These are phyloP conservation scores for Gaertneriomyces sp. DNA, from an alignment of 192 early-diverging fungal genomes.

Conservation along the genomic window DNA sequence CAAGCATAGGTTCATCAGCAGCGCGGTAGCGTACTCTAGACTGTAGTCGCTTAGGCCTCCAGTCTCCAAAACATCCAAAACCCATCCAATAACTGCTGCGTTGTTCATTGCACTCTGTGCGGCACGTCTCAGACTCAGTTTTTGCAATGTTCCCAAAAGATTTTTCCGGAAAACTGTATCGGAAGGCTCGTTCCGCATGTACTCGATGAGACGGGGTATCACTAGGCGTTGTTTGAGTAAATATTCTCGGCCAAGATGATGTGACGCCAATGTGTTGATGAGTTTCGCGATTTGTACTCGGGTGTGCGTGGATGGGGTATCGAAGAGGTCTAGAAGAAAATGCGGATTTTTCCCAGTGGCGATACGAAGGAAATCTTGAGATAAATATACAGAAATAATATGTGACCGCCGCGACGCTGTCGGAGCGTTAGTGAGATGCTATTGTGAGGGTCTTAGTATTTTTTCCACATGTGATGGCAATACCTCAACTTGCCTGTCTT, in stretches of 20 bases:
- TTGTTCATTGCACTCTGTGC: conserved; percentile 45
- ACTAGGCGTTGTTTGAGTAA: conserved; percentile 21
- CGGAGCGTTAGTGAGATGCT: conserved; percentile 4
- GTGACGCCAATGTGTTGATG: conserved; percentile 40
- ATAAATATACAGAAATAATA: conserved; percentile 23
- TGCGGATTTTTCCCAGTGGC: conserved; percentile 10
- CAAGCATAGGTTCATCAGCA: conserved; percentile 55
- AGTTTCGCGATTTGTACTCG: conserved; percentile 35
- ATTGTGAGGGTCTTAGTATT: background rate
- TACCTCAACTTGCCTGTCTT: conserved; percentile 19
- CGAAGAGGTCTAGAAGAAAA: conserved; percentile 1
- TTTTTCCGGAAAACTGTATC: conserved; percentile 37
- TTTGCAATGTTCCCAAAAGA: conserved; percentile 46
- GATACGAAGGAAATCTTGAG: conserved; percentile 34
- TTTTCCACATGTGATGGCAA: too few species aligned
- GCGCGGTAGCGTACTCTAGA: conserved; percentile 45
- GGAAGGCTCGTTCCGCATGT: conserved; percentile 22
- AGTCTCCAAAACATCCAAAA: conserved; percentile 34
- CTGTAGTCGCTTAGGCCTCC: conserved; percentile 39
- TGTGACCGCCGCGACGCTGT: conserved; percentile 10
- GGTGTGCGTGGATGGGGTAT: conserved; percentile 1
- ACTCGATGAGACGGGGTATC: conserved; percentile 27
- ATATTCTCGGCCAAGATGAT: conserved; percentile 43
- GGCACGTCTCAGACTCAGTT: conserved; percentile 44
- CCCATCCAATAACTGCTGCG: conserved; percentile 30